A percentile compares a stretch with the other conserved stretches of the same genome.
Conservation (phyloP, 2,329 filamentous ascomycete species). For the Aspergillus brasiliensis region DNA sequence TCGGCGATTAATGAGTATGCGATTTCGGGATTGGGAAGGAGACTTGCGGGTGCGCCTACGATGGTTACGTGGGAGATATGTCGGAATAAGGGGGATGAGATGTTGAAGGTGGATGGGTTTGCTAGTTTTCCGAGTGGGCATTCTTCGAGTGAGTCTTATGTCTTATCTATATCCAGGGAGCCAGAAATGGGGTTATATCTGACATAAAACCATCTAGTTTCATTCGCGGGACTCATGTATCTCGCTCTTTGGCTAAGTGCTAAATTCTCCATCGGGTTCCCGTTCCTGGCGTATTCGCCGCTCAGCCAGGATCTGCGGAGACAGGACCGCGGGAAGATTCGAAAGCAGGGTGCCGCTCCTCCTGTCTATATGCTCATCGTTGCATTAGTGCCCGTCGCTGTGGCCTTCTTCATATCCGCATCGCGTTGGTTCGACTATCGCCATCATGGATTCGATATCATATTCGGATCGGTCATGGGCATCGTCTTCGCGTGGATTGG, state of each 20-base stretch:
- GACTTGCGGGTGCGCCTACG: constrained; percentile 59
- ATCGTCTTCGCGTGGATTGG: constrained; percentile 69
- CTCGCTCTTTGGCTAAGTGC: constrained; percentile 81
- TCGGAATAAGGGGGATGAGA: constrained; percentile 58
- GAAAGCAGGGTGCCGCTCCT: constrained; percentile 77
- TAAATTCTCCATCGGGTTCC: constrained; percentile 51
- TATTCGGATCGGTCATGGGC: constrained; percentile 82
- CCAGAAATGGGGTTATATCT: not conserved
- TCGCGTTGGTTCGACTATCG: constrained; percentile 87
- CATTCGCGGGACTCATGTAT: constrained; percentile 80
- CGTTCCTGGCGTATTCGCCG: constrained; percentile 40
- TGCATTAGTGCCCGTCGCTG: constrained; percentile 69
- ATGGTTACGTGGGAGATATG: constrained; percentile 80
- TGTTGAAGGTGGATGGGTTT: constrained; percentile 73
- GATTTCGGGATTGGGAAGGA: constrained; percentile 62
- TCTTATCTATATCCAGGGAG: not conserved
- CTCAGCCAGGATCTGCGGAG: constrained; percentile 25
- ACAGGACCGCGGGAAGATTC: constrained; percentile 50
- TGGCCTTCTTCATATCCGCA: constrained; percentile 77
- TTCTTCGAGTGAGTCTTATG: constrained; percentile 65
- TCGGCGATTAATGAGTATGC: constrained; percentile 60
- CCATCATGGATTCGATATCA: constrained; percentile 89
- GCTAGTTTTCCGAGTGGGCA: constrained; percentile 81
- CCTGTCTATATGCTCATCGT: constrained; percentile 76
- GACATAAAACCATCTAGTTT: constrained; percentile 47